A percentile compares a stretch with the other conserved stretches of the same genome.
Evolutionary conservation across 345 rosid genomes (phyloP).

Genomic region (Eucalyptus urophylla): DNA sequence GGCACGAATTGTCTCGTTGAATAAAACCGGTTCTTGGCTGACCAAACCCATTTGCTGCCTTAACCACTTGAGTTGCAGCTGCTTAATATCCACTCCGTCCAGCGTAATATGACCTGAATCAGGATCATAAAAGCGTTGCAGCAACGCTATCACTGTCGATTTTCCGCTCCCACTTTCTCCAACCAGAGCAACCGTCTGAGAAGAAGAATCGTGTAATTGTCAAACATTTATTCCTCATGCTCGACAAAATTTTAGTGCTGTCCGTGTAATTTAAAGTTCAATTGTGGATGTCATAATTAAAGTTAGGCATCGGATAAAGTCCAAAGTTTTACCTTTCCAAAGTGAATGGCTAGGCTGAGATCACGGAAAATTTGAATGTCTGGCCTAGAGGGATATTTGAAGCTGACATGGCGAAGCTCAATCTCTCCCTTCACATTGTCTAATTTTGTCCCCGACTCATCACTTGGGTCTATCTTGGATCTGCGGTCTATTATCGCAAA

Average conservation of each 20-base stretch:
- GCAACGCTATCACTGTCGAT: conserved; percentile 56
- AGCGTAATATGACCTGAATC: conserved; percentile 63
- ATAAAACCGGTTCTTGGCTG: conserved; percentile 73
- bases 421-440: conserved; percentile 61
- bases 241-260: not conserved
- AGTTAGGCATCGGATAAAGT: not conserved
- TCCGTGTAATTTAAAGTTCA: not conserved
- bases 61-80: conserved; percentile 58
- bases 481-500: conserved; percentile 52
- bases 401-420: conserved; percentile 51
- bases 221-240: not conserved
- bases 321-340: conserved; percentile 45
- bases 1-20: conserved; percentile 65
- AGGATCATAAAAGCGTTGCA: conserved; percentile 77
- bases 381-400: conserved; percentile 69
- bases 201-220: not conserved
- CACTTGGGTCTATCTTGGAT: conserved; percentile 63
- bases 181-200: conserved; percentile 70
- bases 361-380: conserved; percentile 60
- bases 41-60: conserved; percentile 77
- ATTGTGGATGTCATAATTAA: not conserved
- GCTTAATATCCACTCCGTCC: conserved; percentile 60
- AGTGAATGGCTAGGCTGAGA: conserved; percentile 42
- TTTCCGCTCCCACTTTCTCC: conserved; percentile 92
- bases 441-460: conserved; percentile 47